Percentiles rank a stretch among this genome's conserved stretches.
Evolutionary conservation across 75 land plant genomes (phyloP).

Genomic region (Picea glauca): DNA sequence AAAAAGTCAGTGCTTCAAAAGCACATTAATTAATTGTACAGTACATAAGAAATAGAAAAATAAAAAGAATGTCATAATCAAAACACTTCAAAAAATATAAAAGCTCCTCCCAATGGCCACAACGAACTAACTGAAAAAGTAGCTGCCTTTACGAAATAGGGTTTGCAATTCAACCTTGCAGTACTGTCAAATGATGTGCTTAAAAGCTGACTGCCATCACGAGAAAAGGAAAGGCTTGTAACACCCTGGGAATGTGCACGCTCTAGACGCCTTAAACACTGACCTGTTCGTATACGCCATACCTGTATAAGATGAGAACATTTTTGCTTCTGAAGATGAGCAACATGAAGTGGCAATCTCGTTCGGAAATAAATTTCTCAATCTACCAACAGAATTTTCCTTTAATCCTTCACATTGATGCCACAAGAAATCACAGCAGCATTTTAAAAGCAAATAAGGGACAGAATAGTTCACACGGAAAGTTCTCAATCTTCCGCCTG

Average conservation of each 20-base stretch:
- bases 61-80: too few species aligned
- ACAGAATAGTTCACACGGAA: too few species aligned
- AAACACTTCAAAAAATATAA: too few species aligned
- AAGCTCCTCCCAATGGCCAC: too few species aligned
- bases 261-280: constrained; percentile 91
- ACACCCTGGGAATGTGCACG: constrained; percentile 95
- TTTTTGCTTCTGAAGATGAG: background rate
- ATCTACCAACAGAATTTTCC: background rate
- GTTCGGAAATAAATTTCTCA: background rate
- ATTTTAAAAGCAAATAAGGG: too few species aligned
- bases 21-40: too few species aligned
- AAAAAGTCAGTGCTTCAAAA: too few species aligned
- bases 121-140: too few species aligned
- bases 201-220: constrained; percentile 90
- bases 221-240: constrained; percentile 84
- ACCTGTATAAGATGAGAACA: constrained; percentile 47
- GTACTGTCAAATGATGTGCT: constrained; percentile 96
- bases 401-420: background rate
- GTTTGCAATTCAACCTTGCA: constrained; percentile 57
- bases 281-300: constrained; percentile 97
- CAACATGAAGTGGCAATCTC: background rate
- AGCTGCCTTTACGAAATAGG: too few species aligned
- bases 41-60: too few species aligned
- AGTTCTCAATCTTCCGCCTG: too few species aligned
- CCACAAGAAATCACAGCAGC: too few species aligned